Percentiles rank a stretch among this genome's conserved stretches.
Evolutionary conservation across 2,329 filamentous ascomycete genomes (phyloP).

Genomic region (Neofusicoccum laricinum): DNA sequence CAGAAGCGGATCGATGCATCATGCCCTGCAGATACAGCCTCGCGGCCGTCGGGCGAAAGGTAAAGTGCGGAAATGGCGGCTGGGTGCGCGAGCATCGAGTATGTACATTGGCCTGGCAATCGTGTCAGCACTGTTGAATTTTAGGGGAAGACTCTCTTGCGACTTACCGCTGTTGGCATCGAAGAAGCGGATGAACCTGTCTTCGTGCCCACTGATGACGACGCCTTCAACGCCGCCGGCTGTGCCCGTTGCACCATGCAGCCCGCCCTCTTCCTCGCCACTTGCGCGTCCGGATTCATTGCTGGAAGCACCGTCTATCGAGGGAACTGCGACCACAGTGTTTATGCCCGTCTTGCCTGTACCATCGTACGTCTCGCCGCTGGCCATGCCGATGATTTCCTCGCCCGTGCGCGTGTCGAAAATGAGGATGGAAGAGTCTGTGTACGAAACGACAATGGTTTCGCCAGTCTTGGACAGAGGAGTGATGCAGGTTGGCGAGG

Average conservation of each 20-base stretch:
- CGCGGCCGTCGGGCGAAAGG: conserved; percentile 86
- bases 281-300: conserved; percentile 61
- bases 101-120: conserved; percentile 87
- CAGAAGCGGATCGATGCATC: conserved; percentile 95
- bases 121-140: neutral
- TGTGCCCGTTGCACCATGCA: conserved; percentile 79
- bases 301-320: conserved; percentile 63
- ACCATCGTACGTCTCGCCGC: conserved; percentile 88
- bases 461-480: conserved; percentile 79
- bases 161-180: conserved; percentile 95
- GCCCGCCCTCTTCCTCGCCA: conserved; percentile 68
- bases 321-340: conserved; percentile 81
- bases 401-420: conserved; percentile 92
- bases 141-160: neutral
- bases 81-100: conserved; percentile 96
- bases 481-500: conserved; percentile 89
- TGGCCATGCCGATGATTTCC: conserved; percentile 89
- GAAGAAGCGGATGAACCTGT: conserved; percentile 93
- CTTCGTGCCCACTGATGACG: conserved; percentile 94
- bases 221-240: conserved; percentile 77
- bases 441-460: conserved; percentile 88
- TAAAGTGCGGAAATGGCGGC: conserved; percentile 89
- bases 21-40: conserved; percentile 93
- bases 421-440: conserved; percentile 83
- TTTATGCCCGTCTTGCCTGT: conserved; percentile 83